phyloP scores from a whole-genome alignment of 1,284 basidiomycete species.

The Gomphus bonarii region DNA sequence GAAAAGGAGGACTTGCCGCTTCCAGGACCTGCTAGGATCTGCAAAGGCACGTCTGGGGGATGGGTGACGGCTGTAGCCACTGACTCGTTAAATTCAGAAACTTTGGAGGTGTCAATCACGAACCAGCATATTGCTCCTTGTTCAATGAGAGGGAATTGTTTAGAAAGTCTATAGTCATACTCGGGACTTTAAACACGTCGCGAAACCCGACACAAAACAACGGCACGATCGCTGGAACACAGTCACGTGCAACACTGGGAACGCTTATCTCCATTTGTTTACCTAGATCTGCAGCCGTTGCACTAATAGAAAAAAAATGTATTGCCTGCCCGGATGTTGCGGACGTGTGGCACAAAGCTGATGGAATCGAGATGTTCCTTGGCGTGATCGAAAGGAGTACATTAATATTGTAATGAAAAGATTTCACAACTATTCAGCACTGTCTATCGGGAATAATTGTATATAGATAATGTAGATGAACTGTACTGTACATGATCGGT shows the following conservation, averaged over 20 bases:
- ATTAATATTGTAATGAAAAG: too few relatives aligned
- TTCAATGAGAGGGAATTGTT: not conserved
- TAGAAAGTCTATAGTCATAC: not conserved
- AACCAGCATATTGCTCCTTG: not conserved
- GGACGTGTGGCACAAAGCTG: too few relatives aligned
- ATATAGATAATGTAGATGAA: too few relatives aligned
- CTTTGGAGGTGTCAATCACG: not conserved
- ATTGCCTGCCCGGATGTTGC: not conserved
- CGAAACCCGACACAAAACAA: not conserved
- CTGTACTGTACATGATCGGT: too few relatives aligned
- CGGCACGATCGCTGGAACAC: not conserved
- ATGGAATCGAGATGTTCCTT: too few relatives aligned
- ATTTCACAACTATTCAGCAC: too few relatives aligned
- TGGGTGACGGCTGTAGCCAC: conserved; percentile 53
- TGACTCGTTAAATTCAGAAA: not conserved
- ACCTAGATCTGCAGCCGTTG: too few relatives aligned
- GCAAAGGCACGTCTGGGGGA: conserved; percentile 51
- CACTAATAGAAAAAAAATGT: too few relatives aligned
- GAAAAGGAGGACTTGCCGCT: conserved; percentile 49
- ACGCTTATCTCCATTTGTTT: too few relatives aligned
- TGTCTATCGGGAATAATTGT: too few relatives aligned
- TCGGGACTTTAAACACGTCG: not conserved
- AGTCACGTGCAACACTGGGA: too few relatives aligned
- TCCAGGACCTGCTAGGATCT: conserved; percentile 81
- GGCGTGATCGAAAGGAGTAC: too few relatives aligned